Evolutionary conservation across 2,329 filamentous ascomycete species (phyloP), one percentile per base, ranked within the genome.

Genomic region (Mariannaea elegans): DNA sequence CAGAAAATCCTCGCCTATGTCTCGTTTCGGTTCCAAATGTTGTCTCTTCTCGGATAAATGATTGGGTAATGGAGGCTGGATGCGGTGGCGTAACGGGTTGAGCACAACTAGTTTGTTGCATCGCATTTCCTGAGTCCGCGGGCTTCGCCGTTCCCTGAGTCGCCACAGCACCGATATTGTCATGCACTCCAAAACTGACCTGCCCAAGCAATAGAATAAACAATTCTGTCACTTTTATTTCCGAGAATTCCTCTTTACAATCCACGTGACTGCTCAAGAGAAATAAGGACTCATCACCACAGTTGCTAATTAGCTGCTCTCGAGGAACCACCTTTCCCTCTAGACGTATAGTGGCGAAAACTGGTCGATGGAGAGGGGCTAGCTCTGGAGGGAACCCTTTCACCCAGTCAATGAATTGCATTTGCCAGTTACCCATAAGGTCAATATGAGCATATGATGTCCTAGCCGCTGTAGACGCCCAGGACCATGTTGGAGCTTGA

Each of bases 401-500:
- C 1, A 14, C 18, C 38, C 38, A 52, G 27, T 27, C 27, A 10
- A 52, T 29, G 31, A 44, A 44, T 3, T 38, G 38, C 27, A 52
- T 32, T n/a, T 44, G 49, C 38, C 49, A 52, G 18, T 34, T 32
- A 6, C 6, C 12, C 14, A 34, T 23, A 18, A 24, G 34, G 1
- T 1, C 2, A 4, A 18, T 7, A 9, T 9, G 3, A 3, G 6
- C 14, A 7, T 31, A 42, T 9, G 7, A 2, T 3, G 18, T 7
- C 7, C 2, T 2, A 3, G 24, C 27, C 12, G 3, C 21, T 3
- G 27, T 34, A n/a, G 49, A 44, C 8, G 7, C 5, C 27, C 38
- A 44, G 13, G 49, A 52, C 49, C 49, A 52, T 4, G 49, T 52
- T 23, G 49, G 38, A 21, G 14, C 27, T n/a, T 52, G 24, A n/a